Evolutionary conservation across 2,329 filamentous ascomycete species (phyloP).

Genomic region (Exophiala xenobiotica): DNA sequence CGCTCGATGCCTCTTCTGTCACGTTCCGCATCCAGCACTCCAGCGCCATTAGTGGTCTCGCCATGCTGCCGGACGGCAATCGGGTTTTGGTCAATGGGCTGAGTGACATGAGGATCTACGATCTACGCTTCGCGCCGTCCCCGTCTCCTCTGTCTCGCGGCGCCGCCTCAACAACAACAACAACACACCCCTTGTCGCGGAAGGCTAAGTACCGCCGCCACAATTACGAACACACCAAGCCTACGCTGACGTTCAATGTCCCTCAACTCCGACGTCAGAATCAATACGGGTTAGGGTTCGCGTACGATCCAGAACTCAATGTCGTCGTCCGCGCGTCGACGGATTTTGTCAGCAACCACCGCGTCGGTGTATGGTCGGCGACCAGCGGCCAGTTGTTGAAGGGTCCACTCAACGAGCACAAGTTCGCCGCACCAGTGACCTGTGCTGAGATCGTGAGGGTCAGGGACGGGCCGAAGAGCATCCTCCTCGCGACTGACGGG

Average conservation of each 20-base stretch:
- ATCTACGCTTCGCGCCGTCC: constrained; percentile 21
- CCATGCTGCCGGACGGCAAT: constrained; percentile 7
- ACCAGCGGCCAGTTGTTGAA: constrained; percentile 17
- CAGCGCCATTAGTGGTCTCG: constrained; percentile 17
- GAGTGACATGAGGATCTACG: constrained; percentile 21
- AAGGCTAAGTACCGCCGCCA: not conserved
- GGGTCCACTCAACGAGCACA: constrained; percentile 14
- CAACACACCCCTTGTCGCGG: not conserved
- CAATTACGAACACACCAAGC: not conserved
- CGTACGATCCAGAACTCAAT: constrained; percentile 25
- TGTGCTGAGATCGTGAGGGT: constrained; percentile 16
- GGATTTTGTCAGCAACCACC: constrained; percentile 13
- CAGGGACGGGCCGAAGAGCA: constrained; percentile 24
- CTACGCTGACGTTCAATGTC: constrained; percentile 19
- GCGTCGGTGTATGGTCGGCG: constrained; percentile 21
- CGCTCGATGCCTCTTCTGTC: not conserved
- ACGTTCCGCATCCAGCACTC: constrained; percentile 24
- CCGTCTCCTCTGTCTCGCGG: not conserved
- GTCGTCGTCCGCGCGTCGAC: constrained; percentile 22
- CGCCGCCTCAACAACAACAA: not conserved
- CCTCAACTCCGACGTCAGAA: constrained; percentile 6
- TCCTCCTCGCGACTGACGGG: constrained; percentile 10
- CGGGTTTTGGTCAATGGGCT: constrained; percentile 23
- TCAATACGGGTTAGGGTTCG: constrained; percentile 21
- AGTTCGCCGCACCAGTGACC: constrained; percentile 14